Percentiles rank a stretch among this genome's conserved stretches.
Conservation (phyloP, 305 asterid genomes). For the Rubia occidens region DNA sequence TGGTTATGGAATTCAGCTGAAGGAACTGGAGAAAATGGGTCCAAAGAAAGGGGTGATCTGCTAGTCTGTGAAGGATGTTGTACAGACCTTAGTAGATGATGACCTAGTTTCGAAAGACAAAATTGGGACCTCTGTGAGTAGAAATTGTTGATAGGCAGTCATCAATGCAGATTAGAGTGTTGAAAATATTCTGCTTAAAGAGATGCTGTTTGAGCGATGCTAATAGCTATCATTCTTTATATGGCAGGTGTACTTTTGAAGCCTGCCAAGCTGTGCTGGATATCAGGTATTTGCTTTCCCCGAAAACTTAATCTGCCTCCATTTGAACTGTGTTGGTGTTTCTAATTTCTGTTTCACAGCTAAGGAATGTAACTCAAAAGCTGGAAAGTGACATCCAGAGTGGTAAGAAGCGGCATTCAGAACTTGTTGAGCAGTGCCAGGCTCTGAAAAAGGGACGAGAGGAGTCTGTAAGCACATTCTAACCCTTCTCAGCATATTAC, state of each 20-base stretch:
- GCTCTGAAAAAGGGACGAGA: constrained; percentile 85
- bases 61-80: constrained; percentile 88
- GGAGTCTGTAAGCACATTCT: constrained; percentile 52
- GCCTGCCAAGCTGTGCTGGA: constrained; percentile 98
- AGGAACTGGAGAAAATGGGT: constrained; percentile 86
- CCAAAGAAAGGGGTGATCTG: constrained; percentile 92
- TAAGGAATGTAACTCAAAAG: constrained; percentile 59
- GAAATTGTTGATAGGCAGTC: constrained; percentile 19
- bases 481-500: constrained; percentile 8
- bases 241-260: constrained; percentile 90
- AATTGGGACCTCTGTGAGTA: constrained; percentile 94
- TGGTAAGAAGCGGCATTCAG: constrained; percentile 48
- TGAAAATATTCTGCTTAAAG: neutral
- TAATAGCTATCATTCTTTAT: neutral
- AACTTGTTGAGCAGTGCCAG: constrained; percentile 60
- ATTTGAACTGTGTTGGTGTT: constrained; percentile 10
- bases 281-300: constrained; percentile 51
- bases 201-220: neutral
- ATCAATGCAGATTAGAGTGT: constrained; percentile 7
- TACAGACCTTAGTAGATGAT: constrained; percentile 82
- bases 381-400: constrained; percentile 63
- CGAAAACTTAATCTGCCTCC: neutral
- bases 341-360: constrained; percentile 32
- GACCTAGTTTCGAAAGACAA: constrained; percentile 93
- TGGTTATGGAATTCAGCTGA: constrained; percentile 42